Evolutionary conservation across 1,139 yeast species (phyloP).

Genomic region (Dujonia santamariae): DNA sequence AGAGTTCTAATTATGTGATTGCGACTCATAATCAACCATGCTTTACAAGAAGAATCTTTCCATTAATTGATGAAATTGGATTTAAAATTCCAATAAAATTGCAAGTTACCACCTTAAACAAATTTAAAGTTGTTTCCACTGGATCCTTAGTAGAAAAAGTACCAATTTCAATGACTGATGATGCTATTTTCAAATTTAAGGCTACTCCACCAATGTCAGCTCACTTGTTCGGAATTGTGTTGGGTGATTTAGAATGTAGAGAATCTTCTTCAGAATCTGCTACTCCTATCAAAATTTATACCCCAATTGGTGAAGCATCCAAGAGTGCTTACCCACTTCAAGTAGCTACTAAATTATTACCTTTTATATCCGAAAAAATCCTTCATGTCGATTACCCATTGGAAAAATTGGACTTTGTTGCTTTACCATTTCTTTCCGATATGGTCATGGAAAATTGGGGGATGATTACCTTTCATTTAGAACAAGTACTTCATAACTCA

Average conservation of each 20-base stretch:
- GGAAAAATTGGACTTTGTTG: slow-evolving; percentile 59
- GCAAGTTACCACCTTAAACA: slow-evolving; percentile 39
- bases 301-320: slow-evolving; percentile 51
- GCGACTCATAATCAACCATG: slow-evolving; percentile 74
- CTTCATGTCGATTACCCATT: slow-evolving; percentile 52
- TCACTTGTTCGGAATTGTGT: slow-evolving; percentile 61
- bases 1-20: slow-evolving; percentile 45
- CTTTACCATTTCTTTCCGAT: slow-evolving; percentile 67
- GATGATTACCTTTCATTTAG: slow-evolving; percentile 54
- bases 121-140: slow-evolving; percentile 51
- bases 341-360: slow-evolving; percentile 44
- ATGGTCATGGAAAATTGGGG: slow-evolving; percentile 85
- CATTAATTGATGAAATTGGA: slow-evolving; percentile 63
- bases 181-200: slow-evolving; percentile 38
- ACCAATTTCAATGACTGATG: slow-evolving; percentile 18
- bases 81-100: slow-evolving; percentile 51
- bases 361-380: slow-evolving; percentile 37
- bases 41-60: slow-evolving; percentile 58
- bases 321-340: slow-evolving; percentile 45
- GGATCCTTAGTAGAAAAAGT: slow-evolving; percentile 27
- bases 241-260: slow-evolving; percentile 61
- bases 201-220: slow-evolving; percentile 57
- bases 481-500: slow-evolving; percentile 41
- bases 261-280: slow-evolving; percentile 20
- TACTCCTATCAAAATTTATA: slow-evolving; percentile 50